Conservation (phyloP, 352 stramenopile genomes). For the Phytophthora cactorum region DNA sequence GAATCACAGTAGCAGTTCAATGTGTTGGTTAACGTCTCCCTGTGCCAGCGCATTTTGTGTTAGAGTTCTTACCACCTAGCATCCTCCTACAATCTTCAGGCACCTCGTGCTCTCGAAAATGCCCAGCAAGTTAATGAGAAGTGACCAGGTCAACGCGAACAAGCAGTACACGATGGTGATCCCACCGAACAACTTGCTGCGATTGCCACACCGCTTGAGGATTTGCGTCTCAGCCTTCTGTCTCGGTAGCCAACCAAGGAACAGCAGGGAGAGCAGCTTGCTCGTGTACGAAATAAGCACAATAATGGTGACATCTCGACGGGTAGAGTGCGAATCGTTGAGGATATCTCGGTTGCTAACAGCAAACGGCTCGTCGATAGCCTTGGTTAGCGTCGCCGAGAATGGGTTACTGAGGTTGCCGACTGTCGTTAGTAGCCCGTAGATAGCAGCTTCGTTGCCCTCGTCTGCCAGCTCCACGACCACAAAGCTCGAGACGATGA, state of each 20-base stretch:
- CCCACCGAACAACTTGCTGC: slow-evolving; percentile 32
- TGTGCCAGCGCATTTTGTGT: background rate
- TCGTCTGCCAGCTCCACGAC: slow-evolving; percentile 52
- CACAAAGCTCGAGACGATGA: slow-evolving; percentile 52
- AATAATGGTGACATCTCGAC: slow-evolving; percentile 43
- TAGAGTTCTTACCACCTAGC: slow-evolving; percentile 11
- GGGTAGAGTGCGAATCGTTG: slow-evolving; percentile 36
- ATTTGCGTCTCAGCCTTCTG: slow-evolving; percentile 43
- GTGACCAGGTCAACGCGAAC: slow-evolving; percentile 47
- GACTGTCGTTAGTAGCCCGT: slow-evolving; percentile 49
- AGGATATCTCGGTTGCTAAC: slow-evolving; percentile 46
- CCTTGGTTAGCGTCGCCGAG: slow-evolving; percentile 43
- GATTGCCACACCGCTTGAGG: slow-evolving; percentile 25
- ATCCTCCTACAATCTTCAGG: slow-evolving; percentile 44
- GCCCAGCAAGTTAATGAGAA: slow-evolving; percentile 45
- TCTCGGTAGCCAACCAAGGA: slow-evolving; percentile 47
- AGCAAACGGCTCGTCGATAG: slow-evolving; percentile 38
- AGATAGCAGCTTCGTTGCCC: slow-evolving; percentile 53
- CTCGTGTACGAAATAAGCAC: slow-evolving; percentile 46
- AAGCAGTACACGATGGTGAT: slow-evolving; percentile 40
- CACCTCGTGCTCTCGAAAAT: slow-evolving; percentile 49
- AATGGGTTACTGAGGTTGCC: slow-evolving; percentile 51
- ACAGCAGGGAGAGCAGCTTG: slow-evolving; percentile 40
- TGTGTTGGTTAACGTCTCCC: too few species aligned
- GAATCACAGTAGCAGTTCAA: background rate